Evolutionary conservation across 345 rosid genomes (phyloP).

Genomic region (Ailanthus altissimus): DNA sequence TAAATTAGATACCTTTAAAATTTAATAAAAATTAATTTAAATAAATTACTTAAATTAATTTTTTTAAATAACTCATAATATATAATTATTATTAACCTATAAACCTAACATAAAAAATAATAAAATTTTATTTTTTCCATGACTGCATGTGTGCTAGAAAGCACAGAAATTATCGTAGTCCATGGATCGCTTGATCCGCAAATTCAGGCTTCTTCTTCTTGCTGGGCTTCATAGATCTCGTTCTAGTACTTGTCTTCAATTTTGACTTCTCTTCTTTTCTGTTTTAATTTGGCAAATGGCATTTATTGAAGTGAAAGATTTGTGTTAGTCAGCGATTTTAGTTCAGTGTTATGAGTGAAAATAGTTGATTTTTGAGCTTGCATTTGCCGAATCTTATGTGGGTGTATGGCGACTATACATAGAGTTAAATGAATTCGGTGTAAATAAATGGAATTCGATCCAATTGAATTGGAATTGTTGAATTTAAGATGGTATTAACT

Average conservation of each 20-base stretch:
- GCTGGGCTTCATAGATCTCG: constrained; percentile 78
- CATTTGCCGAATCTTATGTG: not conserved
- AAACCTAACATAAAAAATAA: too few species aligned
- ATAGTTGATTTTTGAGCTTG: too few species aligned
- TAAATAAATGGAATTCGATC: constrained; percentile 2
- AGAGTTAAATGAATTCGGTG: not conserved
- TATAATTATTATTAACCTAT: too few species aligned
- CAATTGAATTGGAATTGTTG: constrained; percentile 3
- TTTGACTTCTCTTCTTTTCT: not conserved
- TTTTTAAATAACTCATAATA: too few species aligned
- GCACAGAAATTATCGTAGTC: not conserved
- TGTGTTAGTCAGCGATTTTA: not conserved
- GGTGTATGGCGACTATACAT: not conserved
- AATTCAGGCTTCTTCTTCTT: constrained; percentile 54
- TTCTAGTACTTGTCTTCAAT: constrained; percentile 42
- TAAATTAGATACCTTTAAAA: too few species aligned
- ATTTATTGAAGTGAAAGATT: not conserved
- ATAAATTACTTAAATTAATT: too few species aligned
- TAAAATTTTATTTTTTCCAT: not conserved
- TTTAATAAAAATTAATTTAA: too few species aligned
- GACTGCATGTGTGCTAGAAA: not conserved
- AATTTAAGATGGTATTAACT: not conserved
- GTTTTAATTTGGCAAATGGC: not conserved
- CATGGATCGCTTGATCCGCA: constrained; percentile 58
- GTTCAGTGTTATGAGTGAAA: not conserved